Percentiles rank a stretch among this genome's conserved stretches.
phyloP scores from a whole-genome alignment of 805 yeast genomes.

The Saccharomycopsis sp. region DNA sequence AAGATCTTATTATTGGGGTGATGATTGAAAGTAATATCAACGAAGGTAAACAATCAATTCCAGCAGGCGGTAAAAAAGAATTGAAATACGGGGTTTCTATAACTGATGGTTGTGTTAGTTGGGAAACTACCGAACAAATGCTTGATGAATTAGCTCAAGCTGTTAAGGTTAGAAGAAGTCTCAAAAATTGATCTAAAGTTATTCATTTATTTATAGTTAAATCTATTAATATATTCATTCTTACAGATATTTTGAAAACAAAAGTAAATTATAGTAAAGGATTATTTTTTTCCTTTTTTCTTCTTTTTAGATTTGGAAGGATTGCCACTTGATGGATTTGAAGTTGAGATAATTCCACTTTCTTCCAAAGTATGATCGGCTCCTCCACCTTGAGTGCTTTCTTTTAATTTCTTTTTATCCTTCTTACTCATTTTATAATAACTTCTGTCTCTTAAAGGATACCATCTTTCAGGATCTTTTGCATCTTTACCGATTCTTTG shows the following conservation, averaged over 20 bases:
- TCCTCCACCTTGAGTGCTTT: conserved; percentile 48
- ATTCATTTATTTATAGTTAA: too few relatives aligned
- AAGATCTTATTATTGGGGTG: conserved; percentile 71
- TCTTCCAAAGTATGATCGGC: conserved; percentile 35
- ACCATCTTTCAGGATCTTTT: conserved; percentile 75
- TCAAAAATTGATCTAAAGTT: conserved; percentile 3
- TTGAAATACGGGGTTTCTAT: conserved; percentile 89
- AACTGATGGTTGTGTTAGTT: conserved; percentile 95
- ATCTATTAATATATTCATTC: too few relatives aligned
- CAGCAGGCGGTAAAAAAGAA: conserved; percentile 61
- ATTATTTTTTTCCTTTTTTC: too few relatives aligned
- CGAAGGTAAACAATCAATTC: conserved; percentile 91
- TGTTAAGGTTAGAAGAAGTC: conserved; percentile 62
- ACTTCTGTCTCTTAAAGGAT: conserved; percentile 78
- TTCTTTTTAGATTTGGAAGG: too few relatives aligned
- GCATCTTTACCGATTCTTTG: conserved; percentile 23
- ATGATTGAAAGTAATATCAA: conserved; percentile 92
- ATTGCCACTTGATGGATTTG: too few relatives aligned
- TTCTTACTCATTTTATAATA: conserved; percentile 72
- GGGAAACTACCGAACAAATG: conserved; percentile 74
- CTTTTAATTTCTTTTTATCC: conserved; percentile 33
- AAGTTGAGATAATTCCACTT: too few relatives aligned
- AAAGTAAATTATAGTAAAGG: too few relatives aligned
- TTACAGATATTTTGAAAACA: too few relatives aligned
- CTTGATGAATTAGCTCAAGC: conserved; percentile 66